Evolutionary conservation across 129 eudicot genomes (phyloP).

Genomic region (Tagetes erecta): DNA sequence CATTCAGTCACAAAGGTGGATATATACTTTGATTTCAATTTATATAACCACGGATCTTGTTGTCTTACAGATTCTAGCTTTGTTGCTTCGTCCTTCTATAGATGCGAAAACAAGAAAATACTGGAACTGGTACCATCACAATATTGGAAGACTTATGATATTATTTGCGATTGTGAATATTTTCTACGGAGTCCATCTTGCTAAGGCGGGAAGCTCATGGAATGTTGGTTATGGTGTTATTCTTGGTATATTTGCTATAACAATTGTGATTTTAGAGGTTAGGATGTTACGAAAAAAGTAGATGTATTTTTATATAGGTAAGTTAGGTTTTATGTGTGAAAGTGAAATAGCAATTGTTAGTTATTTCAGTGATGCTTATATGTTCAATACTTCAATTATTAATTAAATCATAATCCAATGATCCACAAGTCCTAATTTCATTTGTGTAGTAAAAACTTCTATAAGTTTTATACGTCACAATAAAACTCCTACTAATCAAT

Average conservation of each 20-base stretch:
- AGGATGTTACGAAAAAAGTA: slow-evolving; percentile 45
- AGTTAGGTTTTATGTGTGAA: slow-evolving; percentile 7
- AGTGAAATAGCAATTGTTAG: neutral
- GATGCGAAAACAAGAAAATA: slow-evolving; percentile 65
- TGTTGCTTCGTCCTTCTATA: slow-evolving; percentile 62
- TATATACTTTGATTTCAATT: neutral
- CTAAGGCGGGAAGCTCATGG: slow-evolving; percentile 64
- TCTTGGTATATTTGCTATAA: slow-evolving; percentile 38
- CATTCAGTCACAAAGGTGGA: neutral
- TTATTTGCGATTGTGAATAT: slow-evolving; percentile 56
- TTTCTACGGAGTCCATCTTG: slow-evolving; percentile 76
- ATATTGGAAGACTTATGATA: slow-evolving; percentile 52
- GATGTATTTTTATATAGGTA: neutral
- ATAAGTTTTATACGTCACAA: neutral
- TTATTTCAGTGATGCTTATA: neutral
- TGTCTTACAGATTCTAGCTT: slow-evolving; percentile 58
- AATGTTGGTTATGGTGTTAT: slow-evolving; percentile 48
- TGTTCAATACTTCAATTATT: neutral
- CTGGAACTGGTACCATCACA: slow-evolving; percentile 88
- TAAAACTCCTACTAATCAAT: neutral
- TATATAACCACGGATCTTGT: neutral
- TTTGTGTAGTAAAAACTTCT: no score
- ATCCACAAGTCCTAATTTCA: no score
- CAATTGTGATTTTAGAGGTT: slow-evolving; percentile 43
- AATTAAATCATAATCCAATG: no score